Conservation (phyloP, 1,284 basidiomycete species). For the Cryptococcus deneoformans region DNA sequence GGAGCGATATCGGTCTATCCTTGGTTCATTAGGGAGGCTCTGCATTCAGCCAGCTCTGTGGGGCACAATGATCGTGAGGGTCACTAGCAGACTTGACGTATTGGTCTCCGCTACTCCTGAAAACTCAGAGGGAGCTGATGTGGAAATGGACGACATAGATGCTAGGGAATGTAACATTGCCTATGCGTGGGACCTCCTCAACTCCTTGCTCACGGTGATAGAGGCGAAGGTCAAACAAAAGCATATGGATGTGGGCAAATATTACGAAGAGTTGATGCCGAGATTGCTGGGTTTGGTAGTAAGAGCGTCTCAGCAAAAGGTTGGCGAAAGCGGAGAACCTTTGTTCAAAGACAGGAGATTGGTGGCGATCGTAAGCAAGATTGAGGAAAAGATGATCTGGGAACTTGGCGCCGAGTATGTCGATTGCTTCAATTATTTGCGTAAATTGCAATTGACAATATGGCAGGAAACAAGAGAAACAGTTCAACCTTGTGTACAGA, state of each 20-base stretch:
- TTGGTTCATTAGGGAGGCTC: conserved; percentile 70
- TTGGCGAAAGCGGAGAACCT: conserved; percentile 20
- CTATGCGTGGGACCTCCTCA: conserved; percentile 79
- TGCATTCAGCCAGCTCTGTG: conserved; percentile 76
- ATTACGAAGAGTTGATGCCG: conserved; percentile 69
- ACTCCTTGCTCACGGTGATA: conserved; percentile 64
- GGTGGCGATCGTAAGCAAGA: conserved; percentile 61
- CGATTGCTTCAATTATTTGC: neutral
- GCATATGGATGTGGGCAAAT: conserved; percentile 72
- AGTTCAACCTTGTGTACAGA: conserved; percentile 57
- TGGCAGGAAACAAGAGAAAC: conserved; percentile 55
- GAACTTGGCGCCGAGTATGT: conserved; percentile 63
- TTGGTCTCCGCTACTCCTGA: conserved; percentile 33
- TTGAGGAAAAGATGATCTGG: conserved; percentile 68
- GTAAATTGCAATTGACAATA: conserved; percentile 9
- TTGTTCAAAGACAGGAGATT: conserved; percentile 63
- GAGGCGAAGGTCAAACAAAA: conserved; percentile 60
- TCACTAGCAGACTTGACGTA: conserved; percentile 75
- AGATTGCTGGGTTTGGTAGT: conserved; percentile 69
- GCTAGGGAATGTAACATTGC: conserved; percentile 61
- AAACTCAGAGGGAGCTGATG: neutral
- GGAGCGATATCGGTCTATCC: conserved; percentile 63
- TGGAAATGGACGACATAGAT: conserved; percentile 5
- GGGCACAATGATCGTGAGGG: conserved; percentile 73
- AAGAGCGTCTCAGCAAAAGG: conserved; percentile 50